Evolutionary conservation across 495 filamentous ascomycete genomes (phyloP).

Genomic region (Symbiotaphrina buchneri): DNA sequence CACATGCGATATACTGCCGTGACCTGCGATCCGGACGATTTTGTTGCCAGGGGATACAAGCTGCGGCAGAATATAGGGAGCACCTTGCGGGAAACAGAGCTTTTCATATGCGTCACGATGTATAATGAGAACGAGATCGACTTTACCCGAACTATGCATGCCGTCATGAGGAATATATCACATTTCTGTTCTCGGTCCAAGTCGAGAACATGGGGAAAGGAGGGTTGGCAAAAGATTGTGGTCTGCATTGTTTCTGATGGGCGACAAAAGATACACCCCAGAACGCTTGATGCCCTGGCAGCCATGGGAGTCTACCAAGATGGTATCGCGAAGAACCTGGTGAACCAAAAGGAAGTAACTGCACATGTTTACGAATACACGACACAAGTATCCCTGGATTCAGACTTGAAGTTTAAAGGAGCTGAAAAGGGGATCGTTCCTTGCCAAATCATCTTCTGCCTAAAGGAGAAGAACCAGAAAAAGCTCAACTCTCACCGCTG

Average conservation of each 20-base stretch:
- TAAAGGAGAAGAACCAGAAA: constrained; percentile 96
- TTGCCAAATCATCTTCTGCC: constrained; percentile 93
- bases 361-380: constrained; percentile 98
- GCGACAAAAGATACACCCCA: constrained; percentile 77
- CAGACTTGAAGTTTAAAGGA: constrained; percentile 93
- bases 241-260: constrained; percentile 93
- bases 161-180: constrained; percentile 91
- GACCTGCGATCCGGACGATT: constrained; percentile 95
- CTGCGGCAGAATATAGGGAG: constrained; percentile 82
- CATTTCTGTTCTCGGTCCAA: constrained; percentile 89
- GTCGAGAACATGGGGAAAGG: constrained; percentile 87
- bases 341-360: constrained; percentile 67
- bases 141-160: constrained; percentile 97
- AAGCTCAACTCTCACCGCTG: constrained; percentile 97
- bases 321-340: constrained; percentile 94
- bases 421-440: constrained; percentile 98
- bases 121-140: constrained; percentile 96
- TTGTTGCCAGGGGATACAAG: constrained; percentile 69
- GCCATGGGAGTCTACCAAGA: constrained; percentile 98
- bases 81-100: constrained; percentile 80
- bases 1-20: constrained; percentile 99
- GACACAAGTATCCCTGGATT: constrained; percentile 87
- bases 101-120: constrained; percentile 98
- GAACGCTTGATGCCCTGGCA: constrained; percentile 86
- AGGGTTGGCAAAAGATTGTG: constrained; percentile 98